phyloP scores from a whole-genome alignment of 345 rosid genomes.

The Cochlearia excelsa region DNA sequence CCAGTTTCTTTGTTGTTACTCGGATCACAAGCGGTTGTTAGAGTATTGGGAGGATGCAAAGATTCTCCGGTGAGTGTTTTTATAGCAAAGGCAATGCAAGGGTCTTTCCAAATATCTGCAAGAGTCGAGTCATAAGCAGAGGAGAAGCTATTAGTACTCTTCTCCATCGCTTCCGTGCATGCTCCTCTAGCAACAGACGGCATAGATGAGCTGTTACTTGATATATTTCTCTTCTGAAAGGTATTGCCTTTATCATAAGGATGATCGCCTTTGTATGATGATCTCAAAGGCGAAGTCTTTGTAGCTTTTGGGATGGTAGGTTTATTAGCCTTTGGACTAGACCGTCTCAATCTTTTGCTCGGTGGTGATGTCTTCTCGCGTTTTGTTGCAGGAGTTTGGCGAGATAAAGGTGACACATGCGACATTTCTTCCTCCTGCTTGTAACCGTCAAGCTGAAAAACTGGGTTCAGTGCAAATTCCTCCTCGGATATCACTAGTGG shows the following conservation, averaged over 20 bases:
- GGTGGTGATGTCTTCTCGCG: slow-evolving; percentile 19
- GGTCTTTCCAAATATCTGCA: slow-evolving; percentile 77
- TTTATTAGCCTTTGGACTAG: slow-evolving; percentile 20
- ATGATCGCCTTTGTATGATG: slow-evolving; percentile 26
- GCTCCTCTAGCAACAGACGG: slow-evolving; percentile 13
- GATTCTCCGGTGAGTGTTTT: slow-evolving; percentile 76
- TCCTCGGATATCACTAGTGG: slow-evolving; percentile 8
- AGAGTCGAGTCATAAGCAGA: slow-evolving; percentile 48
- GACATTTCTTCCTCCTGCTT: slow-evolving; percentile 25
- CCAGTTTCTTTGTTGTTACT: slow-evolving; percentile 26
- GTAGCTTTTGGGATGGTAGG: slow-evolving; percentile 5
- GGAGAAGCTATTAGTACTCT: slow-evolving; percentile 33
- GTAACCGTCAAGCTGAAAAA: slow-evolving; percentile 32
- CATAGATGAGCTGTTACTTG: slow-evolving; percentile 9
- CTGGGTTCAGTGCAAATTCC: slow-evolving; percentile 17
- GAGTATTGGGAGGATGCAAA: slow-evolving; percentile 39
- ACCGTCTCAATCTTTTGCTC: slow-evolving; percentile 9
- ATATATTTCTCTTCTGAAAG: slow-evolving; percentile 4
- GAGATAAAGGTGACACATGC: slow-evolving; percentile 24
- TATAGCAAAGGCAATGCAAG: slow-evolving; percentile 97
- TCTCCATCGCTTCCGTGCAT: slow-evolving; percentile 25
- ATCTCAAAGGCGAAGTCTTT: slow-evolving; percentile 17
- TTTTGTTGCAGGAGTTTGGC: slow-evolving; percentile 24
- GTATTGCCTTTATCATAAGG: slow-evolving; percentile 16
- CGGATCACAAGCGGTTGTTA: slow-evolving; percentile 38